Base-by-base conservation (phyloP, 2,329 filamentous ascomycete genomes). In the Exophiala lecanii-corni region DNA sequence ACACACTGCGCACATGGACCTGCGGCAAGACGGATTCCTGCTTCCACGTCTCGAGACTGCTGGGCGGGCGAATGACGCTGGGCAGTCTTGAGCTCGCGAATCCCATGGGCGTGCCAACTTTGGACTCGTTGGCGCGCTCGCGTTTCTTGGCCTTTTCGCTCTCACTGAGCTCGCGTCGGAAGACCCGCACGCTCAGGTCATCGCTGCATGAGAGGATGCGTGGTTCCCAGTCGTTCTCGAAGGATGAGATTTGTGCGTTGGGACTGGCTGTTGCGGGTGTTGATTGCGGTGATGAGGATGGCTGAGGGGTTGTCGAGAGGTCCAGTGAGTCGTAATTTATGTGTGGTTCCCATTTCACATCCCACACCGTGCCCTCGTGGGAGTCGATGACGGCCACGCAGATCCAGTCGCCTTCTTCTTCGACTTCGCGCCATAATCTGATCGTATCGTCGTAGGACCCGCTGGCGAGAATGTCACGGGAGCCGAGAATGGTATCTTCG, bases 371-470 rank as follows among this genome's bases (percentile, higher is more conserved):
- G 2, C 84, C 86, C 19, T 68, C 70, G 61, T 97, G 91, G 1
- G 86, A 89, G 55, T 84, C 79, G 18, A 97, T 71, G 34, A 89
- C 78, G 7, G 84, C 78, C 19, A 95, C 85, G 59, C 91, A 94
- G 9, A 84, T 84, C 92, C 92, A 98, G 62, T 97, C 91, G 59
- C 96, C 91, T 64, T 96, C 91, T 68, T 95, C 89, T 34, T 57
- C 55, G 25, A 56, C 54, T 21, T 55, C 54, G 35, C 85, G 78
- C 82, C 91, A 97, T 45, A 97, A 68, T 45, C 91, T 71, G 21
- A 95, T 83, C 4, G 85, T 92, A 61, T 97, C 85, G 60, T 98
- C 92, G 63, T 98, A 98, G 62, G 87, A 94, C n/a, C 79, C 84
- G 59, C 84, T 92, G 5, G 88, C 92, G 15, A 98, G 75, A 35